Evolutionary conservation across 495 filamentous ascomycete species (phyloP), one percentile per base, ranked within the genome.

Genomic region (Xanthoparmelia taractica): DNA sequence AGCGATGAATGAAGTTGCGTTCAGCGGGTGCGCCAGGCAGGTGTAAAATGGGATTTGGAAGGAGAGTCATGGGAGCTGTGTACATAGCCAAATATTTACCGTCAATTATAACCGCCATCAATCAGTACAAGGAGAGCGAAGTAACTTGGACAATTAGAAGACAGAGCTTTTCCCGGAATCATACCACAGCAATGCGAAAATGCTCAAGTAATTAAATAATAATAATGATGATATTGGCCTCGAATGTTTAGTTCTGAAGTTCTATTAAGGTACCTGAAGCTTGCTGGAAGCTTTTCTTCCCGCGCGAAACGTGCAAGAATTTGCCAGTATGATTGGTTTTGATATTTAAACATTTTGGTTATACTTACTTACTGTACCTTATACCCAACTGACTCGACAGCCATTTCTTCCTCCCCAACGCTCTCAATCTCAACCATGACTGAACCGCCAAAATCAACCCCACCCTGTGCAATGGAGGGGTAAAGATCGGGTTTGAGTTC

Each of bases 21-120:
- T 57, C 50, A 50, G 40, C 40, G 54, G 54, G 55, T 56, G 40
- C 25, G 50, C 13, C n/a, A n/a, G 13, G 47, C 33, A 50, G 34
- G 40, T 27, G 40, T 27, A 29, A 17, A 31, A 15, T 38, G 54
- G 17, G 55, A 8, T 25, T 47, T 45, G 52, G 52, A 58, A 23
- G 55, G 37, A 50, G 37, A 23, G 37, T 50, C 40, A 15, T 27
- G 20, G 54, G 29, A 58, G 57, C 8, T 13, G 23, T 58, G 43
- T 63, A 63, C 50, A 40, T 63, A 58, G 25, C 17, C 23, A n/a
- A 62, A 36, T 50, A 56, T 48, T 55, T 36, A 54, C 29, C n/a
- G 23, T 23, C 45, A 25, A 48, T 48, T n/a, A 48, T n/a, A 25
- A 48, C 8, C 8, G 8, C 23, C 45, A 48, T 48, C 1, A 12